These are phyloP conservation scores for Nigrospora oryzae DNA, from an alignment of 2,329 filamentous ascomycete genomes.

Conservation along the genomic window DNA sequence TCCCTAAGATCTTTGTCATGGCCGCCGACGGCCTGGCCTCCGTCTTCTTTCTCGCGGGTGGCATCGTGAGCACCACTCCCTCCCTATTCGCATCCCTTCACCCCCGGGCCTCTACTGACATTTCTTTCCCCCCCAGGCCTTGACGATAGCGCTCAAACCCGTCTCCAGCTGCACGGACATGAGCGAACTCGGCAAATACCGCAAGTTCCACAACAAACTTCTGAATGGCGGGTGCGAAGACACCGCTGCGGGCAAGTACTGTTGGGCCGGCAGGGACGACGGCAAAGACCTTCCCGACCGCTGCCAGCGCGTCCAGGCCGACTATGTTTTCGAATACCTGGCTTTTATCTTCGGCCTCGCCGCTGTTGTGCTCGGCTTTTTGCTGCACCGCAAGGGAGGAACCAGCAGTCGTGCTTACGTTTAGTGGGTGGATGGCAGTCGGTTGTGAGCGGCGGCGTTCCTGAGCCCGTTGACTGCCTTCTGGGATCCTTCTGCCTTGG, in stretches of 20 bases:
- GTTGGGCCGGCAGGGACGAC: slow-evolving; percentile 6
- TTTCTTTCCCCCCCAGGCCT: slow-evolving; percentile 9
- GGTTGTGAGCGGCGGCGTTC: no score
- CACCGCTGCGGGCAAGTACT: neutral
- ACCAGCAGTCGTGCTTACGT: slow-evolving; percentile 12
- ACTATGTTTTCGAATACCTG: slow-evolving; percentile 20
- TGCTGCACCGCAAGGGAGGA: slow-evolving; percentile 10
- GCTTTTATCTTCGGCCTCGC: slow-evolving; percentile 15
- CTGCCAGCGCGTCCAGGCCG: slow-evolving; percentile 19
- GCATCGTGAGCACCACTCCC: slow-evolving; percentile 14
- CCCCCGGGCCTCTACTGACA: neutral
- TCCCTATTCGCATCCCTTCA: neutral
- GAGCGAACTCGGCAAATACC: neutral
- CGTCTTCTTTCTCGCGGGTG: slow-evolving; percentile 22
- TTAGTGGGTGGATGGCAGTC: no score
- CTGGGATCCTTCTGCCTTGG: no score
- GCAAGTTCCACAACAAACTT: slow-evolving; percentile 16
- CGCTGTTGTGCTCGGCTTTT: slow-evolving; percentile 10
- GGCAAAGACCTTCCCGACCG: slow-evolving; percentile 7
- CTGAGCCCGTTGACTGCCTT: no score
- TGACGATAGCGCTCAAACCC: slow-evolving; percentile 20
- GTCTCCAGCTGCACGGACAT: slow-evolving; percentile 16
- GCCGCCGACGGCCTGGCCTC: slow-evolving; percentile 17
- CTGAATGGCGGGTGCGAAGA: slow-evolving; percentile 19
- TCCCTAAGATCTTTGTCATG: slow-evolving; percentile 16